Evolutionary conservation across 2,329 filamentous ascomycete species (phyloP).

Genomic region (Diaporthe eres): DNA sequence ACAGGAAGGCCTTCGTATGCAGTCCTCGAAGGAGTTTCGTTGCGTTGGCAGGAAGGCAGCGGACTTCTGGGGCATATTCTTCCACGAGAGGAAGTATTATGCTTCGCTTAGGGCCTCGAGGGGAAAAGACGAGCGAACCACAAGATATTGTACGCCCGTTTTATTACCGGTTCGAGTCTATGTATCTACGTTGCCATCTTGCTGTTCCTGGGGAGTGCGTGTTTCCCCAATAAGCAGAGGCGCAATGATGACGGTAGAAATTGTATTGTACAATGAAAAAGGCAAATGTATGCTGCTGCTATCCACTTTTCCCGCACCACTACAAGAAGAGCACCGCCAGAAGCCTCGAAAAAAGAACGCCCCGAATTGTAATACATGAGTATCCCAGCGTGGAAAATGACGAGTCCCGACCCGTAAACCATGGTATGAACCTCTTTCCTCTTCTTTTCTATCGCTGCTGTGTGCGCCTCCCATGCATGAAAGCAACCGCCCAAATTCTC

Average conservation of each 20-base stretch:
- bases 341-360: neutral
- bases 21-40: too few species aligned
- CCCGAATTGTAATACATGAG: conserved; percentile 6
- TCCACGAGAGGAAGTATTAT: neutral
- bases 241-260: conserved; percentile 7
- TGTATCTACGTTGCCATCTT: neutral
- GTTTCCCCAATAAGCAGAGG: neutral
- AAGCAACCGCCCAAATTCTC: neutral
- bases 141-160: neutral
- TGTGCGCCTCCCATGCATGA: conserved; percentile 38
- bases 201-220: neutral
- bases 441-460: conserved; percentile 28
- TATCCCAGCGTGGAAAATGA: neutral
- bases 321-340: neutral
- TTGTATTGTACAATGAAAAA: conserved; percentile 21
- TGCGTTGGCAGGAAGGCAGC: neutral
- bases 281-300: conserved; percentile 11
- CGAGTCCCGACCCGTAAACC: conserved; percentile 4
- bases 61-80: too few species aligned
- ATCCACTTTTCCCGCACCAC: conserved; percentile 18
- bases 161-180: neutral
- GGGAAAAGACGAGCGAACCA: neutral
- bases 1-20: neutral
- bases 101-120: neutral
- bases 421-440: conserved; percentile 18